Evolutionary conservation across 768 basidiomycete species (phyloP), one percentile per base, ranked within the genome.

Genomic region (Hydnomerulius pinastri): DNA sequence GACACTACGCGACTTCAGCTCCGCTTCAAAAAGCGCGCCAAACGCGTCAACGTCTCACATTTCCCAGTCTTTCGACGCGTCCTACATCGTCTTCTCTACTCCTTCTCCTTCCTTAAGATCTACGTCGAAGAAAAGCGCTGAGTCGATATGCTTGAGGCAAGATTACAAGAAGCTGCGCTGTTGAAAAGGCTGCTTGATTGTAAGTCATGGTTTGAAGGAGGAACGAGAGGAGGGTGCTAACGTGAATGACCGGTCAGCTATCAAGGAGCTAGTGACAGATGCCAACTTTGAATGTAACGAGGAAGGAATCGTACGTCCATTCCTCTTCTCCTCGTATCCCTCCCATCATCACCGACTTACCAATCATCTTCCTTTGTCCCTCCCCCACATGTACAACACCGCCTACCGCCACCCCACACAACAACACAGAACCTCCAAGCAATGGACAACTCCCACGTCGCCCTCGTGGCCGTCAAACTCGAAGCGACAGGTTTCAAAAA

Each of bases 361-460:
- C 11, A 0, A 15, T 0, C 32, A 33, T 24, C 6, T 3, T 13
- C 4, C 7, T 32, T 63, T 18, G 56, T 18, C 32, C 1, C 33
- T 0, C 21, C 7, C 33, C 33, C 33, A n/a, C 33, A 35, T n/a
- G n/a, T n/a, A n/a, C n/a, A n/a, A n/a, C n/a, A n/a, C n/a, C 17
- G 33, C 33, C n/a, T 8, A 35, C 13, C 3, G 10, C 5, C n/a
- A 33, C 6, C 6, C 33, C 9, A 35, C 33, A 5, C n/a, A 4
- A 43, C 13, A 1, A 18, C n/a, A 4, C 53, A 86, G 85, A 83
- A 83, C 47, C 81, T 99, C 4, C 96, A 98, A 76, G 97, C 96
- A 4, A 99, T 98, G 96, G 97, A 98, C 76, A 98, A 98, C 79
- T 97, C 96, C 2, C 96, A 98, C 71, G 96, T 99, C 62, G 97